These are phyloP conservation scores for Prunus mira DNA, from an alignment of 306 rosid species.

Conservation along the genomic window DNA sequence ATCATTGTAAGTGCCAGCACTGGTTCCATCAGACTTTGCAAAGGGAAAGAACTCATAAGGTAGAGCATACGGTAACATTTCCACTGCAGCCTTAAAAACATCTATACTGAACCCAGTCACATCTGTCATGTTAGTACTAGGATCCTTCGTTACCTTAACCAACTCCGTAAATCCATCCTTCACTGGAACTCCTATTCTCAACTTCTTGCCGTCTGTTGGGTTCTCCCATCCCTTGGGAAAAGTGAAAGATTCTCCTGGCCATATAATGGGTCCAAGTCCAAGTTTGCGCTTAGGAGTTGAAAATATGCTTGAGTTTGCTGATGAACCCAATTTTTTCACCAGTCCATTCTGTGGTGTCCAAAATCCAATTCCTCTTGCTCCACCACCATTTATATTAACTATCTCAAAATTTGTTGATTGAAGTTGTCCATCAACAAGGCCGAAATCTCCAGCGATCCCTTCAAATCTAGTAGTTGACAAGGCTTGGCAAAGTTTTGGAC, in stretches of 20 bases:
- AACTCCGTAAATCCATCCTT: constrained; percentile 40
- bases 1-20: constrained; percentile 24
- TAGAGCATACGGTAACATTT: constrained; percentile 28
- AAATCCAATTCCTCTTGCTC: constrained; percentile 36
- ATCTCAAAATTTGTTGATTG: constrained; percentile 21
- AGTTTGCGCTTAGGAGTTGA: constrained; percentile 13
- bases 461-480: constrained; percentile 15
- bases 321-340: constrained; percentile 5
- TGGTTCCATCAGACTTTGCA: background rate
- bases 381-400: constrained; percentile 33
- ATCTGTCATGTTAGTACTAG: constrained; percentile 8
- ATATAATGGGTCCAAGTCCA: constrained; percentile 24
- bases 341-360: constrained; percentile 46
- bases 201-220: constrained; percentile 22
- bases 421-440: constrained; percentile 12
- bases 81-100: constrained; percentile 41
- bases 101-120: constrained; percentile 53
- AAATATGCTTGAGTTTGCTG: background rate
- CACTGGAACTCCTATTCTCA: constrained; percentile 44
- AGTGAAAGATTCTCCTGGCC: constrained; percentile 33
- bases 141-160: constrained; percentile 19
- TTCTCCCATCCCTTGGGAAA: constrained; percentile 43
- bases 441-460: constrained; percentile 28
- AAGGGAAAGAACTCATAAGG: constrained; percentile 24
- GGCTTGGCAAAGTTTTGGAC: constrained; percentile 33